Evolutionary conservation across 495 filamentous ascomycete genomes (phyloP).

Genomic region (Hypomontagnella monticulosa): DNA sequence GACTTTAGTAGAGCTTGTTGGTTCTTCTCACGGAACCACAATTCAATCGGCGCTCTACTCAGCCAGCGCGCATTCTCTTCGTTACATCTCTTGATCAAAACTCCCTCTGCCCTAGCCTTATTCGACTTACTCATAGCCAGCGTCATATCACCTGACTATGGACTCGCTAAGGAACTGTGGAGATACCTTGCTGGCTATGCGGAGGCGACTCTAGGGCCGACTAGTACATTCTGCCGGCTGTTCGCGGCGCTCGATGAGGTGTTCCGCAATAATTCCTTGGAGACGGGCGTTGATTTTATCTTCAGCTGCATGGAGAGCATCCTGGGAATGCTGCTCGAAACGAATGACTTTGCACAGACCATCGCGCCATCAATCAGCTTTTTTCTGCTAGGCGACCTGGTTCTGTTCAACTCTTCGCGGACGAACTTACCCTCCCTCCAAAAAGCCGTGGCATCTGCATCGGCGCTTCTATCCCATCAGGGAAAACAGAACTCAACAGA

Average conservation of each 20-base stretch:
- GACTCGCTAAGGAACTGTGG: constrained; percentile 35
- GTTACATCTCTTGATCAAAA: constrained; percentile 27
- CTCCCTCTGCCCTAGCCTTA: constrained; percentile 31
- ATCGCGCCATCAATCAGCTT: constrained; percentile 27
- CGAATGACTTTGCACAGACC: constrained; percentile 22
- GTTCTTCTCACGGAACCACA: constrained; percentile 34
- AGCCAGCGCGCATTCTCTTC: constrained; percentile 32
- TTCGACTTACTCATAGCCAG: constrained; percentile 37
- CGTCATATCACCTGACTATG: constrained; percentile 35
- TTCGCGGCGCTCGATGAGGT: constrained; percentile 31
- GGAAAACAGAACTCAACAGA: background rate
- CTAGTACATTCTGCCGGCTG: constrained; percentile 26
- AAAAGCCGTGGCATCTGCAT: constrained; percentile 14
- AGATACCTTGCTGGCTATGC: constrained; percentile 35
- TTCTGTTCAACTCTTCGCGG: constrained; percentile 27
- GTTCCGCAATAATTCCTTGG: constrained; percentile 23
- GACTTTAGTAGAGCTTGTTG: constrained; percentile 40
- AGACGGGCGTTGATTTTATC: constrained; percentile 30
- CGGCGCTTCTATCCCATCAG: constrained; percentile 7
- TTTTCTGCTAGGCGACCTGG: constrained; percentile 28
- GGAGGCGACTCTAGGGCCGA: constrained; percentile 14
- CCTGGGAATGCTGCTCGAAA: constrained; percentile 35
- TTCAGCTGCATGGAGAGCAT: constrained; percentile 41
- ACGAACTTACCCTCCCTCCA: constrained; percentile 30
- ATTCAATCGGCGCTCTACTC: constrained; percentile 28